Evolutionary conservation across 306 rosid species (phyloP), one percentile per base, ranked within the genome.

Genomic region (Echinosophora koreensis): DNA sequence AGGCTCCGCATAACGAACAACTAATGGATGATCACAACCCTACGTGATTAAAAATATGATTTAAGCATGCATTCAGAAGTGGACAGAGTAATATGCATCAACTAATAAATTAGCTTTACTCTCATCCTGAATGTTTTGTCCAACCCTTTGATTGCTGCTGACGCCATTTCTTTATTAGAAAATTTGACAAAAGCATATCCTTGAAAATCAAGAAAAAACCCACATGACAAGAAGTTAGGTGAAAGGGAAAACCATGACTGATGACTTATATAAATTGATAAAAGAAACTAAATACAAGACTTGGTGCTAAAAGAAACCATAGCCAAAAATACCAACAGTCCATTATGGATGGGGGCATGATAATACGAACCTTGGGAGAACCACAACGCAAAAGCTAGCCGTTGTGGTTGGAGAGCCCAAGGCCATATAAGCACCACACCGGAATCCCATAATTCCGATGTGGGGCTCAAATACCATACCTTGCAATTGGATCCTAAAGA

Each of bases 1-100:
- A 69, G 97, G 97, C 28, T 90, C 97, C 57, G 97, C 98, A 89
- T 89, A 86, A 78, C 97, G 98, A 87, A 95, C 97, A 87, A 74
- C 66, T 73, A 95, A 69, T 37, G 98, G 96, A 79, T 81, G 87
- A 73, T 86, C 86, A 86, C 97, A 89, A 82, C 97, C 97, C 98
- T 95, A 71, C 35, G 55, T 52, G 59, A 71, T 70, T 28, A 72
- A 74, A 66, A 41, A 73, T 61, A 69, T 54, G 57, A 80, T 74
- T 56, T 68, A n/a, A 87, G 68, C 59, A 38, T 66, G 64, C 83
- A 76, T 76, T 73, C 10, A 46, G 15, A 77, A 77, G 60, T 55
- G 83, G 54, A 73, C 9, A 66, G 77, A 74, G 41, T 37, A 56
- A 66, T 39, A 55, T 63, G 54, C 59, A 68, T 61, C 65, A 79